Evolutionary conservation across 371 early-diverging fungal genomes (phyloP).

Genomic region (Zychaea mexicana): DNA sequence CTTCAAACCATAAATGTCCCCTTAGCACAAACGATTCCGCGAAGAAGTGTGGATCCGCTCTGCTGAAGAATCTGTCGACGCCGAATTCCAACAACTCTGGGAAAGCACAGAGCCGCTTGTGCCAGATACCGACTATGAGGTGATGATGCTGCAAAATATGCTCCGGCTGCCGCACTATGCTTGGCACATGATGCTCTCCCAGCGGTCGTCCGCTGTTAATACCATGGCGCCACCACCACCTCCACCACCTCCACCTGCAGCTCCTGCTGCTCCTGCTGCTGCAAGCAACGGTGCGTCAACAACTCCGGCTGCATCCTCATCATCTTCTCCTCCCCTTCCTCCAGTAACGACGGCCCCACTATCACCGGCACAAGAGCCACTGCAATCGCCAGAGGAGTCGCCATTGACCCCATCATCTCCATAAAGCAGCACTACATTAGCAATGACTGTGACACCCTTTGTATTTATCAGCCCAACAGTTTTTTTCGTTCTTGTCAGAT

Average conservation of each 20-base stretch:
- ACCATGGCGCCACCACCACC: background rate
- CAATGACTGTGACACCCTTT: too few relatives aligned
- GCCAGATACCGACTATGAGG: constrained; percentile 62
- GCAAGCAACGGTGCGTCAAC: background rate
- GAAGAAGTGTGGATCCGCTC: constrained; percentile 80
- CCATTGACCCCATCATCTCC: too few relatives aligned
- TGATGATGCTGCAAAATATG: constrained; percentile 61
- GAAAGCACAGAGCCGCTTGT: constrained; percentile 61
- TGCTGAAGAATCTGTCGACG: constrained; percentile 55
- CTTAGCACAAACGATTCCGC: constrained; percentile 67
- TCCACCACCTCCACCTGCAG: background rate
- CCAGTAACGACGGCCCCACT: too few relatives aligned
- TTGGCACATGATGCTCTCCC: constrained; percentile 43
- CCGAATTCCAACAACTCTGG: constrained; percentile 70
- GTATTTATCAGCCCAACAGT: too few relatives aligned
- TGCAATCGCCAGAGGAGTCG: too few relatives aligned
- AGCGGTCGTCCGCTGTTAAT: constrained; percentile 7
- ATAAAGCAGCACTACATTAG: too few relatives aligned
- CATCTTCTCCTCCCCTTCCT: too few relatives aligned
- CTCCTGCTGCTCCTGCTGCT: background rate
- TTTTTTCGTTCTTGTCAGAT: too few relatives aligned
- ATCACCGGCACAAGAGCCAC: too few relatives aligned
- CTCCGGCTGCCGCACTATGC: constrained; percentile 55
- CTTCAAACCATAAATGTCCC: background rate
- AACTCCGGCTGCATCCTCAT: background rate